Evolutionary conservation across 768 basidiomycete genomes (phyloP).

Genomic region (Steccherinum ochraceum): DNA sequence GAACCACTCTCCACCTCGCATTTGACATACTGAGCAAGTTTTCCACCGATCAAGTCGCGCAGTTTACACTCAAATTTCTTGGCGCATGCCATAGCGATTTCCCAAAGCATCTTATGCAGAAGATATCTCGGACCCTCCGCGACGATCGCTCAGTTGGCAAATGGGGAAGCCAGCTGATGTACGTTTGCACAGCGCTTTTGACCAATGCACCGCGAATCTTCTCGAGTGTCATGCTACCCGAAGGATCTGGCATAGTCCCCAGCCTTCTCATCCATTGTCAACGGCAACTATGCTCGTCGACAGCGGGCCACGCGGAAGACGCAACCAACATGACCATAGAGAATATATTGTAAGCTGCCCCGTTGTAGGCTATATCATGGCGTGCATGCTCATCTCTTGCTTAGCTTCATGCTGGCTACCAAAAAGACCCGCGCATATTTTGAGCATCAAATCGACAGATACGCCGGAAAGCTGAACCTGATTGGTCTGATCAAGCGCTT

Average conservation of each 20-base stretch:
- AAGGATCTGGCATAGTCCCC: not conserved
- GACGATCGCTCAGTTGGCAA: not conserved
- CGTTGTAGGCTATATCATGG: too few species aligned
- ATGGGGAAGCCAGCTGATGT: too few species aligned
- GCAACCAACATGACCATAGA: too few species aligned
- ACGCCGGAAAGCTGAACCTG: too few species aligned
- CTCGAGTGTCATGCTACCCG: not conserved
- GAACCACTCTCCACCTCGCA: not conserved
- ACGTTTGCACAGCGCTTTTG: not conserved
- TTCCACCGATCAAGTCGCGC: not conserved
- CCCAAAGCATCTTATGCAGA: not conserved
- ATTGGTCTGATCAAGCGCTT: too few species aligned
- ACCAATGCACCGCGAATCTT: not conserved
- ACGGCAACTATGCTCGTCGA: not conserved
- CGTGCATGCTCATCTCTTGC: too few species aligned
- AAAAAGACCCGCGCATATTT: too few species aligned
- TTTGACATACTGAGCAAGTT: not conserved
- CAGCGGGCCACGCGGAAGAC: too few species aligned
- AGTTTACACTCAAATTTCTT: not conserved
- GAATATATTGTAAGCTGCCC: too few species aligned
- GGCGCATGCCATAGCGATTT: not conserved
- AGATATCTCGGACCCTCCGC: not conserved
- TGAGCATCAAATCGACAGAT: too few species aligned
- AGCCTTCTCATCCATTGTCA: not conserved
- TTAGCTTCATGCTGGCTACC: too few species aligned